phyloP scores from a whole-genome alignment of 345 rosid species.

The Noccaea caerulescens region DNA sequence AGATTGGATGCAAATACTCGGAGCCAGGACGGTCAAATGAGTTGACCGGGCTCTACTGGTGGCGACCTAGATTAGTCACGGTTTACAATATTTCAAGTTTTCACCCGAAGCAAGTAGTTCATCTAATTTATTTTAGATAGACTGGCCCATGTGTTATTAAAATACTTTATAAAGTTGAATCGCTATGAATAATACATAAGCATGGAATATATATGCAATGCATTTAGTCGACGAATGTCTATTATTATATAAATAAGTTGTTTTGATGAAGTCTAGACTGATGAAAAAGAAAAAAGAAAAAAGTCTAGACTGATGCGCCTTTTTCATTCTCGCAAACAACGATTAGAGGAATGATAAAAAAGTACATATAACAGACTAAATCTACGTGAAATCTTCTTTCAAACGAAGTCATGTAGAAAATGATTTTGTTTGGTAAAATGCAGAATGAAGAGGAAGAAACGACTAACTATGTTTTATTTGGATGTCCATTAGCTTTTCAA shows the following conservation, averaged over 20 bases:
- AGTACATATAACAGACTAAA: too few species aligned
- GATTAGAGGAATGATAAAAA: too few species aligned
- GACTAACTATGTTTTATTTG: neutral
- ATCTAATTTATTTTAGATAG: neutral
- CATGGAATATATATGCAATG: too few species aligned
- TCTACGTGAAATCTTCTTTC: too few species aligned
- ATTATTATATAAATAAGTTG: too few species aligned
- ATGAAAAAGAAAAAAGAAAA: too few species aligned
- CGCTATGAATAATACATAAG: too few species aligned
- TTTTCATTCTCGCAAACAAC: neutral
- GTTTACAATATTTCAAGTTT: slow-evolving; percentile 15
- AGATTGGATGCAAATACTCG: neutral
- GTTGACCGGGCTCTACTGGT: neutral
- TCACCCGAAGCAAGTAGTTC: neutral
- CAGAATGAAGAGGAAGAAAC: neutral
- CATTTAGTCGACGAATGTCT: too few species aligned
- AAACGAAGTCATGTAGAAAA: neutral
- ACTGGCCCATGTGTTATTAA: neutral
- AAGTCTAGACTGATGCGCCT: too few species aligned
- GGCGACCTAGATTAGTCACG: slow-evolving; percentile 11
- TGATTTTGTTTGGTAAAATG: neutral
- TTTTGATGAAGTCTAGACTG: too few species aligned
- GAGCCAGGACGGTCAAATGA: neutral
- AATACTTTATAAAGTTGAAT: neutral
- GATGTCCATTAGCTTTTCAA: neutral